Percentiles rank a stretch among this genome's conserved stretches.
These are phyloP conservation scores for Lanmaoa pseudosensibilis DNA, from an alignment of 768 basidiomycete genomes.

Conservation along the genomic window DNA sequence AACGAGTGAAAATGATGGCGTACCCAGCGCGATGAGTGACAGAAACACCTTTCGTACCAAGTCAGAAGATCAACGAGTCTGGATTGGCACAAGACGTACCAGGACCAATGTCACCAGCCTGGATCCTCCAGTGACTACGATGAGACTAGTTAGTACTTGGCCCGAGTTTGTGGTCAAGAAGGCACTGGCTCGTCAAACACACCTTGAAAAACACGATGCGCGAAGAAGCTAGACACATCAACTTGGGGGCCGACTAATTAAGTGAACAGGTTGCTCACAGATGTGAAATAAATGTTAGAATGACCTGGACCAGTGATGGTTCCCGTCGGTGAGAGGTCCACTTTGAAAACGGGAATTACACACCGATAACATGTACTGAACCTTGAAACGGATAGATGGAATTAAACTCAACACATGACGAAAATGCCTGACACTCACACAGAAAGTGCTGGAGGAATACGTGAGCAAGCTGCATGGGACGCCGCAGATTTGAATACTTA, in stretches of 20 bases:
- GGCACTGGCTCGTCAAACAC: not conserved
- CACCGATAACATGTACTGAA: constrained; percentile 29
- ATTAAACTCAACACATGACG: not conserved
- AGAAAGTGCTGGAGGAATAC: constrained; percentile 24
- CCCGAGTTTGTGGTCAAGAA: not conserved
- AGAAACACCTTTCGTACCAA: constrained; percentile 15
- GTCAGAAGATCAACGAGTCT: not conserved
- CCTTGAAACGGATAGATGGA: constrained; percentile 8
- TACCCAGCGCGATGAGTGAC: constrained; percentile 24
- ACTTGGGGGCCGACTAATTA: not conserved
- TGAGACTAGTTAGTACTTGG: not conserved
- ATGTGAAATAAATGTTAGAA: constrained; percentile 28
- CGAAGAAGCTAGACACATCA: constrained; percentile 25
- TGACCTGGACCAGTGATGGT: constrained; percentile 13
- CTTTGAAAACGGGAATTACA: not conserved
- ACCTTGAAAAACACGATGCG: constrained; percentile 27
- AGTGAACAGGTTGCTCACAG: constrained; percentile 18
- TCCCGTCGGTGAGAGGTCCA: not conserved
- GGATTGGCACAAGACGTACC: constrained; percentile 13
- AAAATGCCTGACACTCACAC: constrained; percentile 23
- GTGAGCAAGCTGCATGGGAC: not conserved
- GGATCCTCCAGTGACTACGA: constrained; percentile 24
- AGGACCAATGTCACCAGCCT: constrained; percentile 9
- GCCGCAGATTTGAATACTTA: constrained; percentile 6
- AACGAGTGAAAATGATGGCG: not conserved